A percentile compares a stretch with the other conserved stretches of the same genome.
Conservation (phyloP, 805 yeast genomes). For the Yueomyces sp. region DNA sequence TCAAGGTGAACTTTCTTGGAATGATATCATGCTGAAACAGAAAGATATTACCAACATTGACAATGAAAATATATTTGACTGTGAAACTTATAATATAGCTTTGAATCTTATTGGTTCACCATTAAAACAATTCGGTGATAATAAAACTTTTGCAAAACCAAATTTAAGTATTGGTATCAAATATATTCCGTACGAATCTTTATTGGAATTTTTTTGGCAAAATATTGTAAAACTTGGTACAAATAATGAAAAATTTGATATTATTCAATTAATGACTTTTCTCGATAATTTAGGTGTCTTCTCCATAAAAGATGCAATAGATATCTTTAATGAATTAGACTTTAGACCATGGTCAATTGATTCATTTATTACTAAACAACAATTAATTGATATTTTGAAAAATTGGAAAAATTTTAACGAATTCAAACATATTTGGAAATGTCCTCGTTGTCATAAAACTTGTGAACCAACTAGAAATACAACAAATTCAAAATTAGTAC, state of each 20-base stretch:
- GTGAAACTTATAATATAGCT: no score
- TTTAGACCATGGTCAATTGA: conserved; percentile 39
- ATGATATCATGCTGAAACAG: conserved; percentile 28
- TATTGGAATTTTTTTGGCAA: conserved; percentile 61
- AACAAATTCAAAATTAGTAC: conserved; percentile 15
- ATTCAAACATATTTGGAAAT: conserved; percentile 42
- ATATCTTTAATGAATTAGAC: conserved; percentile 34
- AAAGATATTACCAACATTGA: conserved; percentile 6
- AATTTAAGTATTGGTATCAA: conserved; percentile 45
- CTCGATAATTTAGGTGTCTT: conserved; percentile 37
- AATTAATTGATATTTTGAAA: conserved; percentile 36
- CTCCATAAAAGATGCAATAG: conserved; percentile 40
- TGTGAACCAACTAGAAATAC: conserved; percentile 37
- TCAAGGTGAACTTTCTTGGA: conserved; percentile 40
- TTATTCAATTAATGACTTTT: conserved; percentile 49
- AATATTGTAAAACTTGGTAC: conserved; percentile 35
- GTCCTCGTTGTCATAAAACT: conserved; percentile 70
- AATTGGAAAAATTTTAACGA: conserved; percentile 20
- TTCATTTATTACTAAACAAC: conserved; percentile 31
- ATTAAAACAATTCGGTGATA: conserved; percentile 16
- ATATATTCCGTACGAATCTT: conserved; percentile 49
- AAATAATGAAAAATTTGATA: conserved; percentile 29
- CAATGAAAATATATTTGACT: conserved; percentile 17
- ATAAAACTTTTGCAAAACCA: conserved; percentile 24
- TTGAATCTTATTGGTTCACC: conserved; percentile 14